Conservation (phyloP, 768 basidiomycete genomes). For the Dentipellis sp. region DNA sequence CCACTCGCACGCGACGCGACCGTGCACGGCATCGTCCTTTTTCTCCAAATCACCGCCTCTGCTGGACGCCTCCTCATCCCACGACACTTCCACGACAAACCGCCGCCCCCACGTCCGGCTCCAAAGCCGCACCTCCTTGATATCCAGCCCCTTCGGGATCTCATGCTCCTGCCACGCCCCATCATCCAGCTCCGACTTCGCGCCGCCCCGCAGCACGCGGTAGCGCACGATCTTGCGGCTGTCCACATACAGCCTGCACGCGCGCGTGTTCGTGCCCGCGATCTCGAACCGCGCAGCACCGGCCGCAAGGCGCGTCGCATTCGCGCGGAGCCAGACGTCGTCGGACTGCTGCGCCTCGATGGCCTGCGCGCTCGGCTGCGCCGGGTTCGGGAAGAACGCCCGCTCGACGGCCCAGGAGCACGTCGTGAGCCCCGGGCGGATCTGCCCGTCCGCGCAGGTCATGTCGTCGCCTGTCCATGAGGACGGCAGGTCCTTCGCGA, state of each 20-base stretch:
- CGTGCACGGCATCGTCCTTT: not conserved
- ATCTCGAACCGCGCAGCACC: slow-evolving; percentile 35
- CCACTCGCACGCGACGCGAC: not conserved
- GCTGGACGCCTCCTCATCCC: too few relatives aligned
- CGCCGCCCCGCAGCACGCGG: not conserved
- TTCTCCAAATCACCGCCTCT: not conserved
- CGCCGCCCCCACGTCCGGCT: not conserved
- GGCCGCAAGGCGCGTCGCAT: slow-evolving; percentile 14
- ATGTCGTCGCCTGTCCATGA: not conserved
- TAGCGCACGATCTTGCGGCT: slow-evolving; percentile 12
- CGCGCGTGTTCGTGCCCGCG: slow-evolving; percentile 49
- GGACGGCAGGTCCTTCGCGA: not conserved
- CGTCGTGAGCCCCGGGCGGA: not conserved
- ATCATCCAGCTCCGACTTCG: not conserved
- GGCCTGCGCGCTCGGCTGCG: not conserved
- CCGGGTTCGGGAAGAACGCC: not conserved
- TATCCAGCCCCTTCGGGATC: not conserved
- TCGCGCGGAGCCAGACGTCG: not conserved
- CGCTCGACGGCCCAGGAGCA: not conserved
- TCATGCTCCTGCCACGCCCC: slow-evolving; percentile 3
- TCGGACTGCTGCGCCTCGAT: too few relatives aligned
- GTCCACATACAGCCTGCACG: slow-evolving; percentile 54
- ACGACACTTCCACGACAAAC: not conserved
- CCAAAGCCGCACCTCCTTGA: not conserved
- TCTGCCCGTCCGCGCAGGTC: not conserved